Evolutionary conservation across 2,329 filamentous ascomycete species (phyloP), one percentile per base, ranked within the genome.

Genomic region (Elsinoe australis): DNA sequence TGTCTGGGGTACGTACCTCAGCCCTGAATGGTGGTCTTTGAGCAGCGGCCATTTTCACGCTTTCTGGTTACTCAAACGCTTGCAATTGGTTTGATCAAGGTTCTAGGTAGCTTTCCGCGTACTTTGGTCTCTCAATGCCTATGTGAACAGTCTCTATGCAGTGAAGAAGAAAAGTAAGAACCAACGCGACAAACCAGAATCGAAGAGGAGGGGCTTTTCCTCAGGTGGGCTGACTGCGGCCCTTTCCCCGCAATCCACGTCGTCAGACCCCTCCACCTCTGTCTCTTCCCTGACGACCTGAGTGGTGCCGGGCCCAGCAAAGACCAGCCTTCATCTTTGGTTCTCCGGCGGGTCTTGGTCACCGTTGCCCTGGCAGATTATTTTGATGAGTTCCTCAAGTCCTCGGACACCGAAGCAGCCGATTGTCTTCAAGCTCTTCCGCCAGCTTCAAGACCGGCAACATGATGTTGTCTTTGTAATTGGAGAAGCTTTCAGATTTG

Each of bases 1-100:
- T n/a, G n/a, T n/a, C n/a, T n/a, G n/a, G n/a, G 19, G 33, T 39
- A 48, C 34, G 33, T 48, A 48, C 45, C 64, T 85, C 81, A 49
- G 80, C 80, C 57, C 82, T 74, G 64, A 84, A 85, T 32, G 79
- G 81, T 19, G 76, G 76, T 50, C 67, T 61, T 21, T 21, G 21
- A 8, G 39, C 39, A 9, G 39, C 39, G 14, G 39, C 39, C 39
- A 44, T 44, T 29, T 44, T 21, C 21, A 17, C 17, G 21, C 19
- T 41, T 41, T 15, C 21, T n/a, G n/a, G n/a, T n/a, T n/a, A n/a
- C n/a, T n/a, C n/a, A n/a, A 32, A 12, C 15, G 28, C 8, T 44
- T 19, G 7, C 26, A 7, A 31, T 44, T 21, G 26, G 24, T 32
- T 26, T 17, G 21, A 32, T 44, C n/a, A 9, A 12, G 8, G 9